Evolutionary conservation across 2,329 filamentous ascomycete genomes (phyloP), one percentile per base, ranked within the genome.

Genomic region (Sporothrix sp.): DNA sequence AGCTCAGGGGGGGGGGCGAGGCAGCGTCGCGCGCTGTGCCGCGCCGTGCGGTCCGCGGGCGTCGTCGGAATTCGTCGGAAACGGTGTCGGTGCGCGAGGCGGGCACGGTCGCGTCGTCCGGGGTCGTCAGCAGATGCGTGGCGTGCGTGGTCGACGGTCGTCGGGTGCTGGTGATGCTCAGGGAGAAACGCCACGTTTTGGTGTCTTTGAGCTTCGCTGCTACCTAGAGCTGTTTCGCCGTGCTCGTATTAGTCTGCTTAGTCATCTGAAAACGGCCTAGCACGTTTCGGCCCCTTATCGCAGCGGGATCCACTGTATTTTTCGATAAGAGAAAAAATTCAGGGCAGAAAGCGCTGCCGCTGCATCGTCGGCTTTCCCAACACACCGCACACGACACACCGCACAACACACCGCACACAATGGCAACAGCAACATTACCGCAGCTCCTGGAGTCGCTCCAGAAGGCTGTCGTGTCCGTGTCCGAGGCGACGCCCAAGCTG

Each of bases 401-500:
- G 8, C 21, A 21, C 40, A 30, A 8, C 21, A 6, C 13, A n/a
- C 27, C 21, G 33, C n/a, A 23, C 14, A 52, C 39, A 42, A 65
- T 65, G 62, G 62, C 63, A 9, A 55, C 62, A 47, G 56, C 58
- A 20, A 58, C 58, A 33, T 53, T 65, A 56, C 58, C 56, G 66
- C 72, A 80, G 71, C 71, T 79, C 20, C 67, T 73, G 40, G 71
- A 74, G 32, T 76, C 75, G 0, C 62, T 84, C 33, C 76, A 73
- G 0, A 75, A 76, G 55, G 82, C 80, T 2, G 64, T 84, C 1
- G 72, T 73, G 0, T 75, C 81, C 0, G 80, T 85, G 0, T 73
- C 84, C 40, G 80, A 89, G 52, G 81, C 83, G 6, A 75, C 83
- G 0, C 79, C 84, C 0, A 78, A 78, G 44, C 64, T 81, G 16